Percentiles rank a stretch among this genome's conserved stretches.
Conservation (phyloP, 768 basidiomycete species). For the Hysterangium stoloniferum region DNA sequence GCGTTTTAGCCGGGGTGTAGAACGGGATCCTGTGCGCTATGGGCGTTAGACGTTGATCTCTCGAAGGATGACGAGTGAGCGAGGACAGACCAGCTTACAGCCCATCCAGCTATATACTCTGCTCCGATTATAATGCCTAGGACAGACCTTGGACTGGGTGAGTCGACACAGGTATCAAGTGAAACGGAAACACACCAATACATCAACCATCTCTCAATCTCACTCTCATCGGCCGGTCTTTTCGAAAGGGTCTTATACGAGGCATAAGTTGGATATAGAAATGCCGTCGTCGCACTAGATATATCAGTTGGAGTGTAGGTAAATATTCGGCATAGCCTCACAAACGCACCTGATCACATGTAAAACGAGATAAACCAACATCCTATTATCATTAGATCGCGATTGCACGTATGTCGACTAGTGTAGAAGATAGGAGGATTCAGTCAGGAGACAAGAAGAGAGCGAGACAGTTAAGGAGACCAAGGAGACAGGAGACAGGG, state of each 20-base stretch:
- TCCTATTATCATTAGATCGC: too few relatives aligned
- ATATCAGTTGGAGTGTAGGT: too few relatives aligned
- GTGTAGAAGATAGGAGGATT: too few relatives aligned
- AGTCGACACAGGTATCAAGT: background rate
- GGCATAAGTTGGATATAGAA: constrained; percentile 90
- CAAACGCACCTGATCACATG: too few relatives aligned
- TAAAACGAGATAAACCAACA: too few relatives aligned
- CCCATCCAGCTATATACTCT: constrained; percentile 83
- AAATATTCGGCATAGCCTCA: too few relatives aligned
- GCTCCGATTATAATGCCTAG: constrained; percentile 73
- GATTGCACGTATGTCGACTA: too few relatives aligned
- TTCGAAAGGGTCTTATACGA: constrained; percentile 92
- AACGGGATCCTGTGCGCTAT: constrained; percentile 66
- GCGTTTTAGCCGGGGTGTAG: constrained; percentile 73
- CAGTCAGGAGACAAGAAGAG: too few relatives aligned
- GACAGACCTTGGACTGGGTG: constrained; percentile 38
- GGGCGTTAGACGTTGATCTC: constrained; percentile 9
- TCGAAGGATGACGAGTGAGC: background rate
- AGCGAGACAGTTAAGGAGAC: too few relatives aligned
- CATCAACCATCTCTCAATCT: constrained; percentile 93
- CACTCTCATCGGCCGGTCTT: constrained; percentile 76
- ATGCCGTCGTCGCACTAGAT: constrained; percentile 59
- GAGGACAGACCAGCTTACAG: constrained; percentile 67
- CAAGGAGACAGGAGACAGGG: too few relatives aligned
- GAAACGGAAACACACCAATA: constrained; percentile 56